Evolutionary conservation across 208 protist genomes (phyloP).

Genomic region (Leptomonas pyrrhocoris): DNA sequence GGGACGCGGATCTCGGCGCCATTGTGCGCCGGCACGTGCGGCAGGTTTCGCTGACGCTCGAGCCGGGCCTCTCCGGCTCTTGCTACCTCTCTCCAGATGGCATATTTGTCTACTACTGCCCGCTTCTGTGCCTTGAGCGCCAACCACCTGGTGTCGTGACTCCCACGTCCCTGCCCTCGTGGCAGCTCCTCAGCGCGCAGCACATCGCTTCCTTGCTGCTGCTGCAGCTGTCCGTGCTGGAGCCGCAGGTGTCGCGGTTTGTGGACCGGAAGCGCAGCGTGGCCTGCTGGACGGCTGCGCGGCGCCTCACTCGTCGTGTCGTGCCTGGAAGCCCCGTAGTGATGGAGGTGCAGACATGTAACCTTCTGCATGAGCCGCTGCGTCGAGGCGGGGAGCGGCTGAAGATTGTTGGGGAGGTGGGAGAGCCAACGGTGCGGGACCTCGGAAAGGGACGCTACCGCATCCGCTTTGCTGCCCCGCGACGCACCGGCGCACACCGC

Average conservation of each 20-base stretch:
- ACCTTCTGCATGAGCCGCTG: constrained; percentile 42
- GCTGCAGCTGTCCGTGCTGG: constrained; percentile 57
- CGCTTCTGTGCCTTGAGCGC: constrained; percentile 66
- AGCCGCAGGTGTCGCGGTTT: constrained; percentile 38
- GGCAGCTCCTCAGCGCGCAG: constrained; percentile 71
- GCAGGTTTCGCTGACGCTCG: constrained; percentile 58
- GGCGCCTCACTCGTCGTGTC: constrained; percentile 26
- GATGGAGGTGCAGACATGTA: constrained; percentile 35
- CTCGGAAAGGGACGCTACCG: constrained; percentile 39
- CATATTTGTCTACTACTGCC: constrained; percentile 71
- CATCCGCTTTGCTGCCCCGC: constrained; percentile 52
- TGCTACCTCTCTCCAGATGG: constrained; percentile 51
- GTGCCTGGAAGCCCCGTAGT: constrained; percentile 20
- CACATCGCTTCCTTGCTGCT: constrained; percentile 73
- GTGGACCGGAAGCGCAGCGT: constrained; percentile 50
- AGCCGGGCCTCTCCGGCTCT: constrained; percentile 46
- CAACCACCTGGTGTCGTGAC: constrained; percentile 22
- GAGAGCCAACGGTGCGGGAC: constrained; percentile 26
- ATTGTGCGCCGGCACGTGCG: constrained; percentile 60
- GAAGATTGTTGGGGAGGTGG: constrained; percentile 42
- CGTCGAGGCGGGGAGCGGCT: constrained; percentile 41
- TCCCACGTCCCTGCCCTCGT: constrained; percentile 41
- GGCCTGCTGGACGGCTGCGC: constrained; percentile 63
- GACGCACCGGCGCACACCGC: constrained; percentile 43
- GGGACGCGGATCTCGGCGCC: constrained; percentile 74